A percentile compares a stretch with the other conserved stretches of the same genome.
phyloP scores from a whole-genome alignment of 495 filamentous ascomycete genomes.

The Aspergillus baeticus region DNA sequence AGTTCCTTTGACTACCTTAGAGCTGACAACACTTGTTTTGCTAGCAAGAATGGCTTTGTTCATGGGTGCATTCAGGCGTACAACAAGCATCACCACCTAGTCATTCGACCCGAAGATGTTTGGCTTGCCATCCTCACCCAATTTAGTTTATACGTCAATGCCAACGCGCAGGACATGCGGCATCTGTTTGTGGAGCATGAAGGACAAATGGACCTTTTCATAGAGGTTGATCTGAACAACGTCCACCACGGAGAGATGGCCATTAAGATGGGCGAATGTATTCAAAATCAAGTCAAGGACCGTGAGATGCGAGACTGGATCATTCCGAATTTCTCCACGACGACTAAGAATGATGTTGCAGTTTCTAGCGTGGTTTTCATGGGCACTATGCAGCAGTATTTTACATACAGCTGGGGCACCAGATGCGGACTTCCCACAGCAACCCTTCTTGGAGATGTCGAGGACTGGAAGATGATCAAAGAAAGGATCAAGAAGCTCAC shows the following conservation, averaged over 20 bases:
- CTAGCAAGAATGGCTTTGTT: conserved; percentile 52
- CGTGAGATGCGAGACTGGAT: conserved; percentile 37
- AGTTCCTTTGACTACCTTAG: conserved; percentile 1
- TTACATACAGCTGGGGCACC: conserved; percentile 22
- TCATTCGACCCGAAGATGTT: conserved; percentile 59
- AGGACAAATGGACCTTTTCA: conserved; percentile 42
- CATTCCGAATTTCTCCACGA: conserved; percentile 42
- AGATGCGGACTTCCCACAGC: conserved; percentile 49
- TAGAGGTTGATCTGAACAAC: background rate
- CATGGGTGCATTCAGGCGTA: conserved; percentile 50
- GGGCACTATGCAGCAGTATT: conserved; percentile 41
- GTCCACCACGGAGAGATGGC: conserved; percentile 25
- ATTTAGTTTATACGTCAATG: conserved; percentile 51
- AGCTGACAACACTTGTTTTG: conserved; percentile 17
- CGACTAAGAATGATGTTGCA: conserved; percentile 31
- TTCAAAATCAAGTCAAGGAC: conserved; percentile 38
- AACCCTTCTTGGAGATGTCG: conserved; percentile 42
- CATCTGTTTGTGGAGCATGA: conserved; percentile 41
- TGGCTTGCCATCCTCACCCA: conserved; percentile 60
- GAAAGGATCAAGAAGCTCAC: conserved; percentile 33
- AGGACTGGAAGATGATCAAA: conserved; percentile 40
- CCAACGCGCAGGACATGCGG: conserved; percentile 44
- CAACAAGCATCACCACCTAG: conserved; percentile 52
- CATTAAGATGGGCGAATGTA: conserved; percentile 23
- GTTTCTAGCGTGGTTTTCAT: conserved; percentile 41